A percentile compares a stretch with the other conserved stretches of the same genome.
These are phyloP conservation scores for Meyerozyma elateridarum DNA, from an alignment of 1,139 yeast species.

Conservation along the genomic window DNA sequence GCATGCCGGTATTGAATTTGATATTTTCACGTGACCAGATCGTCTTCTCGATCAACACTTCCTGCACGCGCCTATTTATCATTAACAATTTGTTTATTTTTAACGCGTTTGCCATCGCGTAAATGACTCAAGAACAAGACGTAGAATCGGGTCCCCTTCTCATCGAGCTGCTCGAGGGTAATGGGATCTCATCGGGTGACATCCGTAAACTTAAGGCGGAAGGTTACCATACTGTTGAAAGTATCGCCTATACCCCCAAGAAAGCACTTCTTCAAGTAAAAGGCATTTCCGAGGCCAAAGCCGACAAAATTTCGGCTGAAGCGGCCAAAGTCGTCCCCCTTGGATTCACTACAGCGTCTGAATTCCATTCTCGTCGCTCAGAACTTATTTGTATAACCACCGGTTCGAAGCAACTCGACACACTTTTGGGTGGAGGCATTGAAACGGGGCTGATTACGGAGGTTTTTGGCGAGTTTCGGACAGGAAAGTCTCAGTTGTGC, in stretches of 20 bases:
- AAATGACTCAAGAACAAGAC: slow-evolving; percentile 24
- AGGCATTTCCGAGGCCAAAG: slow-evolving; percentile 95
- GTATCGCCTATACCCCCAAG: slow-evolving; percentile 86
- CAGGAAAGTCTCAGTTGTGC: slow-evolving; percentile 95
- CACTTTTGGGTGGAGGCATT: slow-evolving; percentile 91
- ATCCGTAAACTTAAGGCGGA: slow-evolving; percentile 75
- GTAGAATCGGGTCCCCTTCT: slow-evolving; percentile 44
- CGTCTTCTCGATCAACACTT: neutral
- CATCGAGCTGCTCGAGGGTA: slow-evolving; percentile 59
- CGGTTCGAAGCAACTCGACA: slow-evolving; percentile 91
- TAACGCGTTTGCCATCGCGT: too few species aligned
- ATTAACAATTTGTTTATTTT: too few species aligned
- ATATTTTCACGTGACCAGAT: neutral
- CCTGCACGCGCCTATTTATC: too few species aligned
- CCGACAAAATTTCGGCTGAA: slow-evolving; percentile 75
- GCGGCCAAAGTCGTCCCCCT: slow-evolving; percentile 88
- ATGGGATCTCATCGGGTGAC: slow-evolving; percentile 81
- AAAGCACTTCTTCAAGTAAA: slow-evolving; percentile 71
- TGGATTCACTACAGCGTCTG: slow-evolving; percentile 98
- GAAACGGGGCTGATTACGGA: slow-evolving; percentile 98
- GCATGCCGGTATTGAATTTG: too few species aligned
- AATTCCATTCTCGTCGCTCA: slow-evolving; percentile 83
- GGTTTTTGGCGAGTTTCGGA: slow-evolving; percentile 94
- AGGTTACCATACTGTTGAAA: slow-evolving; percentile 86
- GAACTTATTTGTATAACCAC: slow-evolving; percentile 91